Conservation (phyloP, 1,284 basidiomycete species). For the Cutaneotrichosporon dermatis region DNA sequence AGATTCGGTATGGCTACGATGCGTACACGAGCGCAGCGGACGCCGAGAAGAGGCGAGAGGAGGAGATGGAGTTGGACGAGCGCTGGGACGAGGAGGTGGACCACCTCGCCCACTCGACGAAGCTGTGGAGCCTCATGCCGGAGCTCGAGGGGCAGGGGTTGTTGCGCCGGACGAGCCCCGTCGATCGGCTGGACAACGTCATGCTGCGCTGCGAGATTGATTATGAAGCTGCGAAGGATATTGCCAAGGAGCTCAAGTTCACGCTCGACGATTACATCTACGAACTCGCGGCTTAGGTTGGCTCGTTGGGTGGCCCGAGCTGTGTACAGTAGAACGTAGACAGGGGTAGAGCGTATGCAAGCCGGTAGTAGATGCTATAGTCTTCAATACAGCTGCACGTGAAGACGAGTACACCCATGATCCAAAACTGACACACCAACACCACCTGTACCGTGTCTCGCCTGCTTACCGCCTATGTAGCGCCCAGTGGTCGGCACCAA, state of each 20-base stretch:
- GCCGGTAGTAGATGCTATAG: too few species aligned
- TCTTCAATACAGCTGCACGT: too few species aligned
- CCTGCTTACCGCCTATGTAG: too few species aligned
- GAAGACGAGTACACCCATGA: too few species aligned
- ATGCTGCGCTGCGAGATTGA: slow-evolving; percentile 71
- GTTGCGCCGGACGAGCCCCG: slow-evolving; percentile 61
- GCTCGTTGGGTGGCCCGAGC: too few species aligned
- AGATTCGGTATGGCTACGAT: slow-evolving; percentile 21
- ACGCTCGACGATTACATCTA: slow-evolving; percentile 67
- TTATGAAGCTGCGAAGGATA: slow-evolving; percentile 58
- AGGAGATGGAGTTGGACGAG: slow-evolving; percentile 58
- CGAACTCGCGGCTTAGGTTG: slow-evolving; percentile 51
- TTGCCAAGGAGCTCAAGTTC: slow-evolving; percentile 64
- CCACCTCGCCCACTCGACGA: slow-evolving; percentile 35
- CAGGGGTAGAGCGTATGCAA: too few species aligned
- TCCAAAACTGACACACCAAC: too few species aligned
- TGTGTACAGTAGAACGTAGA: too few species aligned
- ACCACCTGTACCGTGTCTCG: too few species aligned
- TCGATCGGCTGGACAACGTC: slow-evolving; percentile 57
- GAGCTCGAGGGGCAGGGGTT: slow-evolving; percentile 67
- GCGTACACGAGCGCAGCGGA: slow-evolving; percentile 29
- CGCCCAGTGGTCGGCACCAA: too few species aligned
- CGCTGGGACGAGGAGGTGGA: slow-evolving; percentile 45
- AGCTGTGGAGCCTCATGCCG: slow-evolving; percentile 57
- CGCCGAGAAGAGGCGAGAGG: slow-evolving; percentile 59